Base-by-base conservation (phyloP, 768 basidiomycete genomes). In the Kwoniella newhampshirensis region DNA sequence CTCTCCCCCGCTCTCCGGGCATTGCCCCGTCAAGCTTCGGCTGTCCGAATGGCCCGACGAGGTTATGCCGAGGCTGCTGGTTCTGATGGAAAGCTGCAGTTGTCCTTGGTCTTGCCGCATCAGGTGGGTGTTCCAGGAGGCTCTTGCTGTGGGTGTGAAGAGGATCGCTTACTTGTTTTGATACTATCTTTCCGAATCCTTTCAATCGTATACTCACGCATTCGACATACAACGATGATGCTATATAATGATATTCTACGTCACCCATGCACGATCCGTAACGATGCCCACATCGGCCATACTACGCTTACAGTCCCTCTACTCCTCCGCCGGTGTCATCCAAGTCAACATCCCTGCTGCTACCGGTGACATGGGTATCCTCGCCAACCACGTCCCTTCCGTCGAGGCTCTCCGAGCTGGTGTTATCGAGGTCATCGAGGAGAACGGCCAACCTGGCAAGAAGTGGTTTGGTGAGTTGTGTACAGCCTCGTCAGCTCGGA, bases 321-420 rank as follows among this genome's bases (percentile, higher is more conserved):
- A 86, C 84, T 85, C 83, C 59, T 91, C 92, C 21, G 78, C 85
- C 68, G 93, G 93, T 77, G 94, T 97, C 57, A 85, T 89, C 20
- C 94, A 98, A 78, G 94, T 99, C 67, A 97, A 97, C 80, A 80
- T 97, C 68, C 81, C 92, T 32, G 96, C 92, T 37, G 89, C 86
- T 53, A 86, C 90, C 2, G 96, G 96, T 72, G 93, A 97, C 79
- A 97, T 98, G 92, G 96, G 96, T 82, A 89, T 99, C 70, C 86
- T 99, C 59, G 91, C 94, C 68, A 96, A 94, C 83, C 96, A 99
- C 79, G 92, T 97, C 53, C 87, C 96, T 27, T 88, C 91, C n/a
- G 88, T 98, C 57, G 96, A 99, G 78, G 83, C 94, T 45, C 82
- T 99, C 52, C 88, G 89, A 74, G 88, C 96, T 39, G 96, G 96